A percentile compares a stretch with the other conserved stretches of the same genome.
phyloP scores from a whole-genome alignment of 1,284 basidiomycete species.

The Schizophyllum commune region DNA sequence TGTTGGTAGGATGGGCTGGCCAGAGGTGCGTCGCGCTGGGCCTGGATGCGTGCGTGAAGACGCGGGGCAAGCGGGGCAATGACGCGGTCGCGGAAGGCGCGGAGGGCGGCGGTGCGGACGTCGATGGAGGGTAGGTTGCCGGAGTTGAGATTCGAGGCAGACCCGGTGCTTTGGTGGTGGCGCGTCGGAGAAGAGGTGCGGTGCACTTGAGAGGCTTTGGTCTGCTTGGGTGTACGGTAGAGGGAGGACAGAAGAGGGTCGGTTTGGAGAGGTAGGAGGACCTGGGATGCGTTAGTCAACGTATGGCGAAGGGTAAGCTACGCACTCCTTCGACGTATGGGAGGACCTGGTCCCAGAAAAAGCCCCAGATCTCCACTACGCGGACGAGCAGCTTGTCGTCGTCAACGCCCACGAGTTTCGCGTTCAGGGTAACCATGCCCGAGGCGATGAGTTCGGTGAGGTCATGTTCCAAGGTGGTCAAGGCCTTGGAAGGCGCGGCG shows the following conservation, averaged over 20 bases:
- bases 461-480: slow-evolving; percentile 69
- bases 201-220: not conserved
- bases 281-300: slow-evolving; percentile 31
- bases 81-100: slow-evolving; percentile 75
- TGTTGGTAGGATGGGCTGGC: slow-evolving; percentile 46
- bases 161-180: slow-evolving; percentile 36
- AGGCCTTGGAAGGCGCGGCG: slow-evolving; percentile 54
- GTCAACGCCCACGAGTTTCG: slow-evolving; percentile 68
- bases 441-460: slow-evolving; percentile 76
- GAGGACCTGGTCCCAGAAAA: slow-evolving; percentile 91
- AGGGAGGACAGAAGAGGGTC: slow-evolving; percentile 61
- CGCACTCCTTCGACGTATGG: slow-evolving; percentile 81
- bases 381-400: slow-evolving; percentile 71
- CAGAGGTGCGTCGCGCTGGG: slow-evolving; percentile 43
- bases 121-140: slow-evolving; percentile 48
- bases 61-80: slow-evolving; percentile 57
- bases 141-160: slow-evolving; percentile 19
- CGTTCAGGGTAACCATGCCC: slow-evolving; percentile 89
- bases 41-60: slow-evolving; percentile 42
- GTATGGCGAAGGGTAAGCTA: not conserved
- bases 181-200: slow-evolving; percentile 52
- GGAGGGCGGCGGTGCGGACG: slow-evolving; percentile 71
- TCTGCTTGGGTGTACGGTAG: slow-evolving; percentile 49
- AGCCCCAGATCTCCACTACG: slow-evolving; percentile 85
- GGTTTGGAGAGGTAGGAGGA: slow-evolving; percentile 70